Evolutionary conservation across 2,329 filamentous ascomycete genomes (phyloP).

Genomic region (Alternaria dauci): DNA sequence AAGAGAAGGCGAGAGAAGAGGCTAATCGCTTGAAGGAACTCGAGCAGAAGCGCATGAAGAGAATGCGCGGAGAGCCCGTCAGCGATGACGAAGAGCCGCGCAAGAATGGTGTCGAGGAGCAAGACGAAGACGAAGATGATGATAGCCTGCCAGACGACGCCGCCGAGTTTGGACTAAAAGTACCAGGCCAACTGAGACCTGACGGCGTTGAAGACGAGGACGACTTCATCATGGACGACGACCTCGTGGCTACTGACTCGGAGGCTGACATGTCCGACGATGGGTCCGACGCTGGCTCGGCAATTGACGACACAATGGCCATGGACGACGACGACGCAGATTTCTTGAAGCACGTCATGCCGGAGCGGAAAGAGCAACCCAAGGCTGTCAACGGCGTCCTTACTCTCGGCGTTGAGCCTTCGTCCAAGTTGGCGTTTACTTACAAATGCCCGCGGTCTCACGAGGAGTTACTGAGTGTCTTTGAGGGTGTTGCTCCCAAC

Average conservation of each 20-base stretch:
- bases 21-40: conserved; percentile 78
- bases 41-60: conserved; percentile 80
- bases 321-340: conserved; percentile 59
- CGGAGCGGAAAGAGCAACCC: conserved; percentile 35
- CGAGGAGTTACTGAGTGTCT: conserved; percentile 73
- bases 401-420: conserved; percentile 50
- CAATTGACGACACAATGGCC: conserved; percentile 49
- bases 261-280: conserved; percentile 52
- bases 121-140: conserved; percentile 41
- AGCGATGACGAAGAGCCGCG: conserved; percentile 72
- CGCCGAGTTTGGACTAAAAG: conserved; percentile 68
- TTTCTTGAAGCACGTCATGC: conserved; percentile 57
- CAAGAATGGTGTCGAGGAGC: conserved; percentile 43
- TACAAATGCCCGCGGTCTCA: conserved; percentile 85
- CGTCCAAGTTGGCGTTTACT: conserved; percentile 74
- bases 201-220: conserved; percentile 82
- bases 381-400: conserved; percentile 55
- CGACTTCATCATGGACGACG: conserved; percentile 89
- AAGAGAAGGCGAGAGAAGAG: conserved; percentile 68
- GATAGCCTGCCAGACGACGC: conserved; percentile 62
- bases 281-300: conserved; percentile 42
- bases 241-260: conserved; percentile 83
- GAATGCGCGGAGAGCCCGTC: conserved; percentile 87
- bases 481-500: conserved; percentile 67
- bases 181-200: conserved; percentile 57